phyloP scores from a whole-genome alignment of 768 basidiomycete genomes.

The Podaxis pistillaris region DNA sequence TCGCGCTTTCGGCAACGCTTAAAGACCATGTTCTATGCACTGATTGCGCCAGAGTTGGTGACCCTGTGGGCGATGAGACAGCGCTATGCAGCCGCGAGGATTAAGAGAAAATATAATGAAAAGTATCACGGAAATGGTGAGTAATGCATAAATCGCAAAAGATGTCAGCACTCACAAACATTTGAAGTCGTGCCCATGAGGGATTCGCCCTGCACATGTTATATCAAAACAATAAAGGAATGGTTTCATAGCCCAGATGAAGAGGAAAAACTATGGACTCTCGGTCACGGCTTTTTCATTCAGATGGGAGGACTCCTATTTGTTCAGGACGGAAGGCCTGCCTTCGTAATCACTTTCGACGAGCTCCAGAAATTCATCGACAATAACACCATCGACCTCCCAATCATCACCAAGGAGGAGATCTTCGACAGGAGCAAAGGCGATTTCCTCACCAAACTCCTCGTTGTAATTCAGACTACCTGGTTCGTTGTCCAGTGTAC shows the following conservation, averaged over 20 bases:
- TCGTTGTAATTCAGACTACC: constrained; percentile 22
- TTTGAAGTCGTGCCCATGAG: no score
- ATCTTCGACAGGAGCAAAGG: constrained; percentile 28
- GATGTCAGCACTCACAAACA: no score
- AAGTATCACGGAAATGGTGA: not conserved
- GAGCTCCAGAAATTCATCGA: not conserved
- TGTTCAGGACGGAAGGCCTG: not conserved
- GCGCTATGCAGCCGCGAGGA: not conserved
- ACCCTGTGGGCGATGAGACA: constrained; percentile 12
- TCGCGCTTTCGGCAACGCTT: not conserved
- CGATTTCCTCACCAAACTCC: constrained; percentile 21
- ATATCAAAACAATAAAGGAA: no score
- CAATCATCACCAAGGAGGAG: constrained; percentile 5
- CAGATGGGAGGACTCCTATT: constrained; percentile 16
- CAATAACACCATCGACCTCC: not conserved
- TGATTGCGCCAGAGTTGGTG: constrained; percentile 14
- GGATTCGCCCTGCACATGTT: no score
- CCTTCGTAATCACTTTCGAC: not conserved
- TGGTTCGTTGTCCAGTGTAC: constrained; percentile 22
- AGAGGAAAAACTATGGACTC: constrained; percentile 7
- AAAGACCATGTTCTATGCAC: constrained; percentile 9
- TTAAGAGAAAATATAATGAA: constrained; percentile 1
- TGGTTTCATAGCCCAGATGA: not conserved
- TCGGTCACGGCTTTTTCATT: constrained; percentile 15
- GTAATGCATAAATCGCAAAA: not conserved